These are phyloP conservation scores for Gastrodia elata DNA, from an alignment of 106 monocot species.

Conservation along the genomic window DNA sequence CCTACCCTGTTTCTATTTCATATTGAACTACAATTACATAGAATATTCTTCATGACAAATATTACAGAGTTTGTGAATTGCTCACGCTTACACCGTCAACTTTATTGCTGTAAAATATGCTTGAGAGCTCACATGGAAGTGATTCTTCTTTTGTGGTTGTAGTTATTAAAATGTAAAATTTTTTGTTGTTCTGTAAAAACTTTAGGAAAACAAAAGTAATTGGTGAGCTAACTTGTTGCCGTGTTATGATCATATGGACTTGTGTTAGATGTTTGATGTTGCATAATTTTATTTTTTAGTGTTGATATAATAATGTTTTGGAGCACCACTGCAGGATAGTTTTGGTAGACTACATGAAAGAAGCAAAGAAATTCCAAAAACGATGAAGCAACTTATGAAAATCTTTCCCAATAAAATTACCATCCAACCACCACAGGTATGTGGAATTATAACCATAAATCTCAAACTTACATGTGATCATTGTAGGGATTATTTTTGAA, in stretches of 20 bases:
- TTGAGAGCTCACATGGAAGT: too few relatives aligned
- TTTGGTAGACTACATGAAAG: slow-evolving; percentile 81
- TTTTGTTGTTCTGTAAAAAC: not conserved
- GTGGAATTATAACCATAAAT: not conserved
- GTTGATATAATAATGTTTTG: not conserved
- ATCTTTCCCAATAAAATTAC: slow-evolving; percentile 91
- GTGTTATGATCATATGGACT: not conserved
- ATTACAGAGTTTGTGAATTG: too few relatives aligned
- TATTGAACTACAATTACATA: too few relatives aligned
- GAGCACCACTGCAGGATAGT: slow-evolving; percentile 48
- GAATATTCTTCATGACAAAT: too few relatives aligned
- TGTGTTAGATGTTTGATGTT: not conserved
- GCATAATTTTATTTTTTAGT: not conserved
- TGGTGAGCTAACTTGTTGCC: not conserved
- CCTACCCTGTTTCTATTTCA: too few relatives aligned
- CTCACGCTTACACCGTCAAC: too few relatives aligned
- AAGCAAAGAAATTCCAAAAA: slow-evolving; percentile 74
- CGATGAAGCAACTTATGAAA: slow-evolving; percentile 72
- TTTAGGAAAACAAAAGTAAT: not conserved
- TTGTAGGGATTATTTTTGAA: slow-evolving; percentile 1
- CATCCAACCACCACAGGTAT: slow-evolving; percentile 82
- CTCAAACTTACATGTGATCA: not conserved
- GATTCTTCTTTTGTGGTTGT: not conserved
- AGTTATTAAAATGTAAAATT: not conserved
- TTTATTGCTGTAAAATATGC: too few relatives aligned